phyloP scores from a whole-genome alignment of 148 eudicot species.

The Gaultheria prostrata region DNA sequence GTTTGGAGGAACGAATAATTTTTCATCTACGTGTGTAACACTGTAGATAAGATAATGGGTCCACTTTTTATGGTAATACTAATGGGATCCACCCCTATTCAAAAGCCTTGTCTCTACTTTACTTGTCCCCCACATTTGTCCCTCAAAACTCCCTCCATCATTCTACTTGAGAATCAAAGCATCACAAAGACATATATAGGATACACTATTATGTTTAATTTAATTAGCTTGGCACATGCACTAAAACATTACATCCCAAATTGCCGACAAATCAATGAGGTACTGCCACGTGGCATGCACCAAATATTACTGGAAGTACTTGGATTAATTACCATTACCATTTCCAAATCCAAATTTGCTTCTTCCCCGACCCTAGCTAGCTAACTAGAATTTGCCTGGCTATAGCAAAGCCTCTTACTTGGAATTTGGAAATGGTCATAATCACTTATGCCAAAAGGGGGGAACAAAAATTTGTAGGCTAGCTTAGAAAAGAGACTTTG shows the following conservation, averaged over 20 bases:
- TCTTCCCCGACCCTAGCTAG: background rate
- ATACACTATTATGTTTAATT: background rate
- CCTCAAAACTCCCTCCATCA: background rate
- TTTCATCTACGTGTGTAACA: background rate
- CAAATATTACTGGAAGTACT: background rate
- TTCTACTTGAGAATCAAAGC: slow-evolving; percentile 1
- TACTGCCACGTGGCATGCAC: slow-evolving; percentile 11
- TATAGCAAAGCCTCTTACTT: background rate
- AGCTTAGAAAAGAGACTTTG: slow-evolving; percentile 19
- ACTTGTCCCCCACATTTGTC: slow-evolving; percentile 12
- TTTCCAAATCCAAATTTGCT: background rate
- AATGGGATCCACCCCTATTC: slow-evolving; percentile 8
- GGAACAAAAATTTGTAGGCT: background rate
- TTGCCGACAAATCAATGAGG: slow-evolving; percentile 9
- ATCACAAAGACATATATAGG: background rate
- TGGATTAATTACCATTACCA: background rate
- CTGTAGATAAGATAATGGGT: slow-evolving; percentile 8
- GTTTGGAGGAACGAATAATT: no score
- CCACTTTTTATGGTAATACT: background rate
- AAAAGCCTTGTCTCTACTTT: slow-evolving; percentile 21
- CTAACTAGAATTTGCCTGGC: background rate
- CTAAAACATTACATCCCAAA: slow-evolving; percentile 3
- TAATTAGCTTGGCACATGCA: background rate
- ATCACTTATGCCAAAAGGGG: slow-evolving; percentile 8
- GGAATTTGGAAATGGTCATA: background rate